Percentiles rank a stretch among this genome's conserved stretches.
Evolutionary conservation across 345 rosid genomes (phyloP).

Genomic region (Toxicodendron radicans): DNA sequence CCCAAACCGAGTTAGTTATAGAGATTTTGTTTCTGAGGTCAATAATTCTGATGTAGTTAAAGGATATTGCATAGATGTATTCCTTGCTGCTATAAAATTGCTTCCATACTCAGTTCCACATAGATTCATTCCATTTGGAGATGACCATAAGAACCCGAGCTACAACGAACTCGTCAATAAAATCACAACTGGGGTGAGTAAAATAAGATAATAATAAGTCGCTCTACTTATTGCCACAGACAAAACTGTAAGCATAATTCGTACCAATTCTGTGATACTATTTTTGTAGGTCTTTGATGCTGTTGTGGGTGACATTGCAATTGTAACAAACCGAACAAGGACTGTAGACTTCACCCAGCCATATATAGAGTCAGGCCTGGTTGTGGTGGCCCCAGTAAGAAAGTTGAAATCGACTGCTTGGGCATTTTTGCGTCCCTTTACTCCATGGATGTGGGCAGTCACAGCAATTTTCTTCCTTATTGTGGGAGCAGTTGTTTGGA

Average conservation of each 20-base stretch:
- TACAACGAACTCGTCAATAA: conserved; percentile 60
- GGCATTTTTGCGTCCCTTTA: conserved; percentile 81
- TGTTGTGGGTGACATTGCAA: conserved; percentile 79
- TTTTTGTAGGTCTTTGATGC: conserved; percentile 73
- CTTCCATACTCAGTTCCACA: conserved; percentile 81
- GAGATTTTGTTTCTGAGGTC: conserved; percentile 43
- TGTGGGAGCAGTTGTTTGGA: conserved; percentile 83
- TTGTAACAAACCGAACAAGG: conserved; percentile 68
- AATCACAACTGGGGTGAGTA: conserved; percentile 68
- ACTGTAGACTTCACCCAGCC: conserved; percentile 88
- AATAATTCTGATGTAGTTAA: conserved; percentile 53
- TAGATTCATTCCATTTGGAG: conserved; percentile 72
- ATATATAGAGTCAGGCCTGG: conserved; percentile 81
- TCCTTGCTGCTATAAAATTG: conserved; percentile 66
- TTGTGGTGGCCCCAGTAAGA: conserved; percentile 82
- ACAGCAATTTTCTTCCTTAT: conserved; percentile 67
- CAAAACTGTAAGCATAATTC: conserved; percentile 10
- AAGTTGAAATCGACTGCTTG: conserved; percentile 65
- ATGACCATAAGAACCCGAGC: conserved; percentile 74
- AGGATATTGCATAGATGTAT: conserved; percentile 80
- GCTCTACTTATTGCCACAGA: neutral
- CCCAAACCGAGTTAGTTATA: conserved; percentile 68
- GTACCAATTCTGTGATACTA: conserved; percentile 13
- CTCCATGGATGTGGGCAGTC: conserved; percentile 80
- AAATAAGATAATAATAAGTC: neutral